Base-by-base conservation (phyloP, 1,284 basidiomycete species). In the Ceratobasidium sp. region DNA sequence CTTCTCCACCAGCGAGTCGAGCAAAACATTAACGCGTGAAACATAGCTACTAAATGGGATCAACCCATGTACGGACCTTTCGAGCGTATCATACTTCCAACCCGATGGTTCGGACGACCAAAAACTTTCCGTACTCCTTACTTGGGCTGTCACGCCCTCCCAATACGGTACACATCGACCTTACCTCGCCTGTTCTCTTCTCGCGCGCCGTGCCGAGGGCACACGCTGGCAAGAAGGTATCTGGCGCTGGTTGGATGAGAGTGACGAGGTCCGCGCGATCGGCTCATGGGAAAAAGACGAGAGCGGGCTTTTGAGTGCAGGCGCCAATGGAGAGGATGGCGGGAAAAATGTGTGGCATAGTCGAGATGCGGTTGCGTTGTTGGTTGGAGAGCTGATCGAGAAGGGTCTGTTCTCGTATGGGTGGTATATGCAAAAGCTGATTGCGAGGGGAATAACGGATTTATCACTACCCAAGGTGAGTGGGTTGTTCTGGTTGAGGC, bases 151-250 rank as follows among this genome's bases (percentile, higher is more conserved):
- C 76, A 95, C 95, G 0, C 90, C 92, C 7, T 88, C 94, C 44
- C 95, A 96, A 84, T 94, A 94, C 75, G 95, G 95, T 2, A 91
- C 94, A 60, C 96, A 97, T 82, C 90, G 96, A 28, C 92, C 94
- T 4, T 95, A 94, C 81, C 94, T 92, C 18, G 94, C 92, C 0
- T 91, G 91, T 20, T 93, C 93, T 3, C 87, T 97, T 55, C 90
- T 97, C 68, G 89, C 88, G 23, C 88, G 89, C 58, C 95, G 94
- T 89, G 88, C 91, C 63, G 90, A 91, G 76, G 91, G 66, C 12
- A 78, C 71, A 12, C 88, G 89, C 60, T 95, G 94, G 90, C 88
- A 91, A 69, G 90, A 92, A 77, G 91, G 66, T 4, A 80, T 78
- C 26, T 75, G 71, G 71, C 58, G 71, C 15, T 75, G 71, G 71